These are phyloP conservation scores for Malania oleifera DNA, from an alignment of 164 flowering plant species.

Conservation along the genomic window DNA sequence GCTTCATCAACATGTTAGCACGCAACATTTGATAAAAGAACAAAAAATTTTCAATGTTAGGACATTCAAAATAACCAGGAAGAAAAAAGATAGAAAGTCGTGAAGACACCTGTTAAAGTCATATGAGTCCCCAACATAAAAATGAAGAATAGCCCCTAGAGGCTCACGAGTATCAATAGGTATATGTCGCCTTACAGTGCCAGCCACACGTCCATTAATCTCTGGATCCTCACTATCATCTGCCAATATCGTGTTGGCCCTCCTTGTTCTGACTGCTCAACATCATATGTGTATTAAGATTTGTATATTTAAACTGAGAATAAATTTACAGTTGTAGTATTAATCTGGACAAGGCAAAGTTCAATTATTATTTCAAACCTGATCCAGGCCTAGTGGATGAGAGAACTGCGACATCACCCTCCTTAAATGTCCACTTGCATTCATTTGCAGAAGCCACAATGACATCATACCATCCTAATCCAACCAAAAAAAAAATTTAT, in stretches of 20 bases:
- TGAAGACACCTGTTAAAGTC: slow-evolving; percentile 56
- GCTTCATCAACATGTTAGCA: not conserved
- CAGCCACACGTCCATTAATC: slow-evolving; percentile 69
- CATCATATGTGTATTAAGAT: not conserved
- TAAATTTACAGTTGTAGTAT: not conserved
- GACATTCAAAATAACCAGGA: not conserved
- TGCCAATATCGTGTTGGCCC: slow-evolving; percentile 28
- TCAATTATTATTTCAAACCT: slow-evolving; percentile 39
- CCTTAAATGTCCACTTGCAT: slow-evolving; percentile 85
- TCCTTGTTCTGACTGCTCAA: slow-evolving; percentile 56
- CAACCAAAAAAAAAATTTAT: slow-evolving; percentile 1
- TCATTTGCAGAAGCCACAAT: slow-evolving; percentile 64
- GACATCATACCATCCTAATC: slow-evolving; percentile 91
- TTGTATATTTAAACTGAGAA: not conserved
- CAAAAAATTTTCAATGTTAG: not conserved
- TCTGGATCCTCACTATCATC: slow-evolving; percentile 60
- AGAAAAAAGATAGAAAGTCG: not conserved
- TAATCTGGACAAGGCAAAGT: not conserved
- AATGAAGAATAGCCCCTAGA: slow-evolving; percentile 84
- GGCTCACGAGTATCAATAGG: slow-evolving; percentile 89
- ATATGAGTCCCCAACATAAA: slow-evolving; percentile 83
- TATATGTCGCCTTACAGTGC: slow-evolving; percentile 76
- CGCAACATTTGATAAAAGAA: not conserved
- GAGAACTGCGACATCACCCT: slow-evolving; percentile 95
- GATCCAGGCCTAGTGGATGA: slow-evolving; percentile 80